Evolutionary conservation across 1,139 yeast species (phyloP).

Genomic region (Martiniozyma asiatica): DNA sequence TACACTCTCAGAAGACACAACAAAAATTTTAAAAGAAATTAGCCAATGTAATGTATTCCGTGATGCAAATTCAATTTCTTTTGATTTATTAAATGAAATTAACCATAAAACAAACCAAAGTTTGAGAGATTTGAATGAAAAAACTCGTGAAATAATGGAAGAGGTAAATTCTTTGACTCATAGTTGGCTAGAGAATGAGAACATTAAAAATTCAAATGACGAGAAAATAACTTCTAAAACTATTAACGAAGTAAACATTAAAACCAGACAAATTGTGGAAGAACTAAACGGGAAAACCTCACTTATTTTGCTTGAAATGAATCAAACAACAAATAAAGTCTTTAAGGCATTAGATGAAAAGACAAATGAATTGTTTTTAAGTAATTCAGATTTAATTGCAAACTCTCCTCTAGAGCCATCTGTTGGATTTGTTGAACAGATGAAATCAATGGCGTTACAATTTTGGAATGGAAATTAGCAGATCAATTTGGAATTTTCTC

Average conservation of each 20-base stretch:
- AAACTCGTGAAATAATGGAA: conserved; percentile 26
- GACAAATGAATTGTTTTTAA: conserved; percentile 1
- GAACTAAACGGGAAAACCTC: conserved; percentile 27
- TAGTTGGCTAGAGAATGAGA: too few species aligned
- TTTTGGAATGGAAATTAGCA: too few species aligned
- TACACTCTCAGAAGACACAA: conserved; percentile 27
- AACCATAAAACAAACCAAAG: not conserved
- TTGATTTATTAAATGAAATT: too few species aligned
- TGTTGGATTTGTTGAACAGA: too few species aligned
- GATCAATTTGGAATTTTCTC: too few species aligned
- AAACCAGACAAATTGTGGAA: conserved; percentile 26
- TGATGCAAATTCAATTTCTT: too few species aligned
- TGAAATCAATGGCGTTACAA: too few species aligned
- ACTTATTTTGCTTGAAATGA: conserved; percentile 11
- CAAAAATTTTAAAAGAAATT: conserved; percentile 12
- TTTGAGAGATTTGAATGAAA: conserved; percentile 15
- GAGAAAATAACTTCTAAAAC: conserved; percentile 1
- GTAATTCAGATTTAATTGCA: not conserved
- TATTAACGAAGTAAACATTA: conserved; percentile 16
- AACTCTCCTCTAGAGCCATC: too few species aligned
- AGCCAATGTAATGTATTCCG: conserved; percentile 9
- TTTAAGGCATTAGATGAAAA: conserved; percentile 13
- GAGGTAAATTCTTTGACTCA: too few species aligned
- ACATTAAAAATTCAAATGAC: not conserved
- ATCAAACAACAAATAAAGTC: conserved; percentile 10